Percentiles rank a stretch among this genome's conserved stretches.
These are phyloP conservation scores for Fusarium tuaranense DNA, from an alignment of 2,329 filamentous ascomycete genomes.

Conservation along the genomic window DNA sequence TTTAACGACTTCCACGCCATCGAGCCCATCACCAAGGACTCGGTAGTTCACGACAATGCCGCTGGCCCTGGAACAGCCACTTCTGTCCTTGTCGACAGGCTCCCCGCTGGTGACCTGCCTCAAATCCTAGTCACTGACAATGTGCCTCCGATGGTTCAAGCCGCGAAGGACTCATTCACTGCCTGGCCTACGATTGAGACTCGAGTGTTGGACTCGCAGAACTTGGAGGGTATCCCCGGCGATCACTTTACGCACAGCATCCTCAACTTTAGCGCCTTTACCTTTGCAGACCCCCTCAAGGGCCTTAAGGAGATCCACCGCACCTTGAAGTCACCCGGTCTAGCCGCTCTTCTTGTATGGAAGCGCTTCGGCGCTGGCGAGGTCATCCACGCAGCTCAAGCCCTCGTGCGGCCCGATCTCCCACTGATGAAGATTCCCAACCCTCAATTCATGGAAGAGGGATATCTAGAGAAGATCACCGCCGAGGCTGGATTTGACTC, in stretches of 20 bases:
- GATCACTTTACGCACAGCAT: constrained; percentile 43
- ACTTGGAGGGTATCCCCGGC: constrained; percentile 32
- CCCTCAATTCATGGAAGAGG: constrained; percentile 41
- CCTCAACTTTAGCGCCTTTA: constrained; percentile 48
- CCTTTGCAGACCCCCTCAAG: constrained; percentile 37
- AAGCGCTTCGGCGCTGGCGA: constrained; percentile 40
- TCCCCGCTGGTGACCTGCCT: constrained; percentile 6
- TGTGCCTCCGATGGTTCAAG: constrained; percentile 32
- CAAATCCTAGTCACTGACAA: constrained; percentile 35
- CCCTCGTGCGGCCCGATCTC: constrained; percentile 42
- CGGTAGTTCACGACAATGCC: constrained; percentile 48
- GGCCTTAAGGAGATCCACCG: constrained; percentile 46
- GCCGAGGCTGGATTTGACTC: constrained; percentile 41
- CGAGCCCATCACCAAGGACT: constrained; percentile 37
- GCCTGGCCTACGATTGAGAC: constrained; percentile 13
- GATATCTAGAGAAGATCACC: constrained; percentile 33
- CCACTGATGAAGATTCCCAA: constrained; percentile 41
- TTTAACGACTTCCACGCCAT: constrained; percentile 30
- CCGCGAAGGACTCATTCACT: constrained; percentile 25
- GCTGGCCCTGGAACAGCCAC: constrained; percentile 49
- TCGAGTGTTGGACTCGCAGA: constrained; percentile 34
- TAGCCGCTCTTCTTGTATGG: constrained; percentile 43
- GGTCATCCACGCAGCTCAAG: constrained; percentile 46
- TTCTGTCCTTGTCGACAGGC: constrained; percentile 35
- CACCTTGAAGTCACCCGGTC: constrained; percentile 44